These are phyloP conservation scores for Acer yangbiense DNA, from an alignment of 345 rosid genomes.

Conservation along the genomic window DNA sequence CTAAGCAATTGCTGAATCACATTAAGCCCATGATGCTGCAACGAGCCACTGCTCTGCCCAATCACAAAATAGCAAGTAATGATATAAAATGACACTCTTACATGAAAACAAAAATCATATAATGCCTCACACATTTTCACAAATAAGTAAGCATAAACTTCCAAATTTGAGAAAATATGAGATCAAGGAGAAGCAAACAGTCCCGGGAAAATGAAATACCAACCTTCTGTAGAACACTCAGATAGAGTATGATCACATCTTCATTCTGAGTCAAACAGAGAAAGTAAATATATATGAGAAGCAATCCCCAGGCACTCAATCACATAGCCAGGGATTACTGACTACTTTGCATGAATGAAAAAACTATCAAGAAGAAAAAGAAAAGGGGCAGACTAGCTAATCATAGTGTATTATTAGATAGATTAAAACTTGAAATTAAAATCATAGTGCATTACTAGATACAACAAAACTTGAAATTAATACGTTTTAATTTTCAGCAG, in stretches of 20 bases:
- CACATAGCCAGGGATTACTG: not conserved
- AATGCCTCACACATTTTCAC: not conserved
- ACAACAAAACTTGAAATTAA: conserved; percentile 5
- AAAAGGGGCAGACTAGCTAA: conserved; percentile 4
- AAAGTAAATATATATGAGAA: conserved; percentile 31
- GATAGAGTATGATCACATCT: conserved; percentile 88
- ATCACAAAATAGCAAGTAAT: conserved; percentile 51
- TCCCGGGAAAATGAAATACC: conserved; percentile 39
- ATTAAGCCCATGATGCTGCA: conserved; percentile 82
- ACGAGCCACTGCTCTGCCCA: conserved; percentile 99
- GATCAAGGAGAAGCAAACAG: not conserved
- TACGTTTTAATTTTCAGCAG: conserved; percentile 10
- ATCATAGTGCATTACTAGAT: not conserved
- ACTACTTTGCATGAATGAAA: not conserved
- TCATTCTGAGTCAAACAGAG: conserved; percentile 68
- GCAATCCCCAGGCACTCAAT: conserved; percentile 12
- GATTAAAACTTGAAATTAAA: not conserved
- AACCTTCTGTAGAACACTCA: conserved; percentile 93
- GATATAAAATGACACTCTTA: conserved; percentile 18
- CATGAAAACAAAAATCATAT: not conserved
- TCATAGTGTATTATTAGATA: not conserved
- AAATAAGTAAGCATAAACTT: not conserved
- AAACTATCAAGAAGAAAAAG: not conserved
- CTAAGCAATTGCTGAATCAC: conserved; percentile 78
- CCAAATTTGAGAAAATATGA: not conserved